A percentile compares a stretch with the other conserved stretches of the same genome.
phyloP scores from a whole-genome alignment of 768 basidiomycete species.

The Auricularia sp. region DNA sequence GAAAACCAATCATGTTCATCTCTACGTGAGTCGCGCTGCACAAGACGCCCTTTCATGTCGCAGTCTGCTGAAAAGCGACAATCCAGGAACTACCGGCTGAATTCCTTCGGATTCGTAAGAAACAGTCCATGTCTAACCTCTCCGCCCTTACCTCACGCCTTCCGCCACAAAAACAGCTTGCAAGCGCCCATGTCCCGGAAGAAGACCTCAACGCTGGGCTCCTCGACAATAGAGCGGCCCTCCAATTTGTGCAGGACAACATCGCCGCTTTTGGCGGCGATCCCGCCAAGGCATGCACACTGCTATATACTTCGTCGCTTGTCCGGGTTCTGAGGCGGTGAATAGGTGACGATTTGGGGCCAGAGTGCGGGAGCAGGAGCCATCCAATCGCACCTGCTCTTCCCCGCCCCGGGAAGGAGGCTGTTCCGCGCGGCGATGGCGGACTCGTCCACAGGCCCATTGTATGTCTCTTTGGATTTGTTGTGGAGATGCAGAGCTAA shows the following conservation, averaged over 20 bases:
- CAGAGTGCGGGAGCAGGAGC: conserved; percentile 20
- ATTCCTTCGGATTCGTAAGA: conserved; percentile 47
- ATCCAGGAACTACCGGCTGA: conserved; percentile 44
- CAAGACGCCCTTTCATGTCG: too few species aligned
- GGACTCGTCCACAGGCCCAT: conserved; percentile 44
- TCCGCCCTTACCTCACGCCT: background rate
- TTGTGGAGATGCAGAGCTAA: background rate
- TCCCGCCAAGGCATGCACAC: conserved; percentile 34
- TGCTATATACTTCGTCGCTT: background rate
- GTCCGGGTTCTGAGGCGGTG: background rate
- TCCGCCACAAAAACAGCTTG: conserved; percentile 24
- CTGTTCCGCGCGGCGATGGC: conserved; percentile 45
- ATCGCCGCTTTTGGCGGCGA: conserved; percentile 58
- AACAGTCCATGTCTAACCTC: background rate
- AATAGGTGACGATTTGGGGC: conserved; percentile 46
- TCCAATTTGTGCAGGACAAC: conserved; percentile 55
- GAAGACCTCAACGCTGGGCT: conserved; percentile 50
- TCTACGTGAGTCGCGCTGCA: conserved; percentile 28
- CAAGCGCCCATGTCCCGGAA: conserved; percentile 34
- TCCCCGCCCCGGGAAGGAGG: conserved; percentile 8
- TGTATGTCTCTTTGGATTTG: conserved; percentile 25
- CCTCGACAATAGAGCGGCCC: conserved; percentile 46
- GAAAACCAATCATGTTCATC: conserved; percentile 49
- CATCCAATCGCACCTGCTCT: conserved; percentile 10
- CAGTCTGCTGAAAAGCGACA: background rate